Percentiles rank a stretch among this genome's conserved stretches.
Conservation (phyloP, 768 basidiomycete species). For the Lactarius tabidus region DNA sequence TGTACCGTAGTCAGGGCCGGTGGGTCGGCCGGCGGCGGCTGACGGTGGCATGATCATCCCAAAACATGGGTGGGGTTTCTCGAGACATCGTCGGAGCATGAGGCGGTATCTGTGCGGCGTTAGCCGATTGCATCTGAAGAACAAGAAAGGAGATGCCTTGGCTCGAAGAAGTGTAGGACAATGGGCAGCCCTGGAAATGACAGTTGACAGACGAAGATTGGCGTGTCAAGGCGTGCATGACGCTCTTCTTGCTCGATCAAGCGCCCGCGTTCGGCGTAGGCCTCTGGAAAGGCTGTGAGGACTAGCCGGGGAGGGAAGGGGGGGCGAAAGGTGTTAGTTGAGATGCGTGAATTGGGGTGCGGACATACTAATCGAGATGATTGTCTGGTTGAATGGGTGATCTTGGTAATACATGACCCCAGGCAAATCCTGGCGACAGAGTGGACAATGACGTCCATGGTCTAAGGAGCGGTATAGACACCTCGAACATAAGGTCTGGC, state of each 20-base stretch:
- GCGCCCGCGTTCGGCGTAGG: slow-evolving; percentile 60
- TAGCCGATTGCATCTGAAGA: neutral
- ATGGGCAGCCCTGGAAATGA: slow-evolving; percentile 91
- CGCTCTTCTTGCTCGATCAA: slow-evolving; percentile 73
- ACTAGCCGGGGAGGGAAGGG: slow-evolving; percentile 39
- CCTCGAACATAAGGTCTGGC: slow-evolving; percentile 82
- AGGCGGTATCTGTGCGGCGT: slow-evolving; percentile 63
- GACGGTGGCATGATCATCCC: slow-evolving; percentile 86
- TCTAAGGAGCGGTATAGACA: slow-evolving; percentile 91
- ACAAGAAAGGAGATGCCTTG: slow-evolving; percentile 43
- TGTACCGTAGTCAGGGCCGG: slow-evolving; percentile 75
- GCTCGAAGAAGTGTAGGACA: slow-evolving; percentile 90
- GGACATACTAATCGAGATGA: slow-evolving; percentile 63
- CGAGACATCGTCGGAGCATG: slow-evolving; percentile 94
- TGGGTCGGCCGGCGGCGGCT: slow-evolving; percentile 28
- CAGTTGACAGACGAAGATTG: slow-evolving; percentile 87
- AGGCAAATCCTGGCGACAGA: slow-evolving; percentile 80
- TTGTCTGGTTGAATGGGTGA: slow-evolving; percentile 66
- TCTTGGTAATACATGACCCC: slow-evolving; percentile 75
- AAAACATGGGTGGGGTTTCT: slow-evolving; percentile 70
- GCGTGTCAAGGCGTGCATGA: slow-evolving; percentile 76
- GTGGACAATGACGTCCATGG: slow-evolving; percentile 75
- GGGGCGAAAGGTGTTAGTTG: slow-evolving; percentile 16
- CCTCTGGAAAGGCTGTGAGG: slow-evolving; percentile 60
- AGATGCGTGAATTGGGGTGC: neutral